Base-by-base conservation (phyloP, 2,329 filamentous ascomycete species). In the Fusarium praegraminearum region DNA sequence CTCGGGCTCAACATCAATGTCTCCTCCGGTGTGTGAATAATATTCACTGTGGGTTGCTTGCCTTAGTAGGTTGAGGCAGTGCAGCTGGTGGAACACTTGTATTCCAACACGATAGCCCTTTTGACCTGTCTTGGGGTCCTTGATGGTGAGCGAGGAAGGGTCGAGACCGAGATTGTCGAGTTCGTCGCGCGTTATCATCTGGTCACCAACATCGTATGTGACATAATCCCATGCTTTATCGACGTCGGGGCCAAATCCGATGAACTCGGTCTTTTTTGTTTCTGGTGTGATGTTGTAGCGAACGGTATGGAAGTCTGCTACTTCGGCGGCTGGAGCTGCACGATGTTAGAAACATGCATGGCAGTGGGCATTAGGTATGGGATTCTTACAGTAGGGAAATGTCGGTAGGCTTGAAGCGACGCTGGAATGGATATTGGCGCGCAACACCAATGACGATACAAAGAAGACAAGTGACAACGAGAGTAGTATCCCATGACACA, bases 61-160 rank as follows among this genome's bases (percentile, higher is more conserved):
- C 15, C 84, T 75, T 71, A 81, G 75, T 36, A 85, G 71, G 71
- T 86, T 85, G 38, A 85, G 77, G 74, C 84, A 86, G 72, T 85
- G 84, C 35, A 86, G 79, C 7, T 73, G 70, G n/a, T 88, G 86
- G 76, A 88, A 88, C 0, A 87, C 85, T 71, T 88, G 85, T 5
- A 88, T 77, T 1, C 84, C 87, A 0, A 87, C 86, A n/a, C 87
- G 81, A 70, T 89, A 90, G 1, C 87, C 87, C 38, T 83, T 82
- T 59, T 85, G 81, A 20, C 87, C 88, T 2, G 87, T 87, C 45
- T 79, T 80, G 7, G 86, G 84, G 67, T 89, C 80, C 12, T 83
- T 85, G 66, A 88, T 84, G 70, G 83, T 84, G n/a, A 89, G 79
- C 1, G 85, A 86, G 24, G 83, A 78, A 3, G 84, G 84, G 65